phyloP scores from a whole-genome alignment of 305 asterid species.

The Galium porrigens region DNA sequence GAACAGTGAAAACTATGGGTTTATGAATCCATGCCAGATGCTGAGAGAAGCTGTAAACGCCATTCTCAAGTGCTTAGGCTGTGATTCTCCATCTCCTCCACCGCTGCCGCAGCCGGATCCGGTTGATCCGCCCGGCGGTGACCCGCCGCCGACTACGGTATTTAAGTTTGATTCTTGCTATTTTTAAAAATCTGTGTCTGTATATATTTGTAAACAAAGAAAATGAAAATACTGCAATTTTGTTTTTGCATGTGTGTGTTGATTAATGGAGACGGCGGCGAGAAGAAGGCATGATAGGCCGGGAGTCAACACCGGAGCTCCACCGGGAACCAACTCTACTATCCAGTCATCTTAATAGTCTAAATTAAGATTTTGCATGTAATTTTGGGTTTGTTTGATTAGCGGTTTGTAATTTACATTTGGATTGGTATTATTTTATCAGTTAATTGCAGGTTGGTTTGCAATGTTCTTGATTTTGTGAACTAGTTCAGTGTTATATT shows the following conservation, averaged over 20 bases:
- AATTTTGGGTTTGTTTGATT: background rate
- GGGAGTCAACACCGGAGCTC: conserved; percentile 1
- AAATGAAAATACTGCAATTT: background rate
- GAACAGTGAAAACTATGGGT: background rate
- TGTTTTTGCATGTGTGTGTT: background rate
- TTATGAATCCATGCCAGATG: conserved; percentile 1
- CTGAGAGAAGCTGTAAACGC: background rate
- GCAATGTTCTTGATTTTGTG: too few species aligned
- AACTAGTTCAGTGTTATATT: too few species aligned
- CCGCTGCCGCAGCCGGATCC: background rate
- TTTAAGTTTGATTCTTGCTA: background rate
- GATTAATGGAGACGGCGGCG: background rate
- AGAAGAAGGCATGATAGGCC: background rate
- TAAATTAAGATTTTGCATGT: background rate
- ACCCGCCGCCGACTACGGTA: background rate
- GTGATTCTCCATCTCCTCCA: background rate
- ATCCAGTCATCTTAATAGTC: background rate
- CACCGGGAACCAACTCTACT: background rate
- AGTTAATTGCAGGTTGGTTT: background rate
- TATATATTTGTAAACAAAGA: background rate
- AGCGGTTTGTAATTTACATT: background rate
- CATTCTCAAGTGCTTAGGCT: background rate
- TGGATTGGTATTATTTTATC: background rate
- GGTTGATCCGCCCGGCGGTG: background rate
- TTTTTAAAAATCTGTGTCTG: background rate